Evolutionary conservation across 2,329 filamentous ascomycete genomes (phyloP).

Genomic region (Stagonosporopsis chrysanthemi): DNA sequence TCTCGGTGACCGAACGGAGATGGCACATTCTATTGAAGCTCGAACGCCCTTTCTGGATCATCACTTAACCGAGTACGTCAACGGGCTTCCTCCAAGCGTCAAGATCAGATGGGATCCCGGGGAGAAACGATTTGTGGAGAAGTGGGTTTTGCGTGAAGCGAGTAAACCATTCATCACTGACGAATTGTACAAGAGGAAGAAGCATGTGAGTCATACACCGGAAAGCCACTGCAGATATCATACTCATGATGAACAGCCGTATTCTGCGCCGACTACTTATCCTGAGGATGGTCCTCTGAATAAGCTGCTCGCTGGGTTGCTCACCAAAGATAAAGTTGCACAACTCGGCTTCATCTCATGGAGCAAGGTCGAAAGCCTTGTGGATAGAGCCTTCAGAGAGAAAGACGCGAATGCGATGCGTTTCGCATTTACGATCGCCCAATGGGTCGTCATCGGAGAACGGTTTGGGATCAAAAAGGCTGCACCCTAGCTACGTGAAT

Average conservation of each 20-base stretch:
- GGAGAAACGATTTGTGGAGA: constrained; percentile 47
- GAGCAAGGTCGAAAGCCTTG: constrained; percentile 31
- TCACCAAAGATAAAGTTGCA: constrained; percentile 35
- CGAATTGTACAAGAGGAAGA: constrained; percentile 60
- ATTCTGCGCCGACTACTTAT: constrained; percentile 55
- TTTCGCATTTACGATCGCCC: constrained; percentile 49
- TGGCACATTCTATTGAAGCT: constrained; percentile 51
- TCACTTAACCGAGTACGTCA: constrained; percentile 49
- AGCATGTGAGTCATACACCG: constrained; percentile 31
- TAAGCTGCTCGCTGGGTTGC: constrained; percentile 32
- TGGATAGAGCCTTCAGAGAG: constrained; percentile 22
- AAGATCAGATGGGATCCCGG: constrained; percentile 44
- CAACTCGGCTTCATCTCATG: constrained; percentile 47
- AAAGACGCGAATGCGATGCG: constrained; percentile 49
- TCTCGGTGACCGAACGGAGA: constrained; percentile 56
- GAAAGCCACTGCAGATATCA: background rate
- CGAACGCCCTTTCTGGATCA: constrained; percentile 53
- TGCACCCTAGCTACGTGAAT: background rate
- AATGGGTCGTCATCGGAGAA: constrained; percentile 56
- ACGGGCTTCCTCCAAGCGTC: constrained; percentile 46
- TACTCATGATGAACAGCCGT: constrained; percentile 39
- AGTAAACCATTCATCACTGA: constrained; percentile 59
- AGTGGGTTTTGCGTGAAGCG: constrained; percentile 61
- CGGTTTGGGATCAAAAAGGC: constrained; percentile 53
- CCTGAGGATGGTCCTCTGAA: constrained; percentile 55